These are phyloP conservation scores for Mycoemilia scoparia DNA, from an alignment of 192 early-diverging fungal genomes.

Conservation along the genomic window DNA sequence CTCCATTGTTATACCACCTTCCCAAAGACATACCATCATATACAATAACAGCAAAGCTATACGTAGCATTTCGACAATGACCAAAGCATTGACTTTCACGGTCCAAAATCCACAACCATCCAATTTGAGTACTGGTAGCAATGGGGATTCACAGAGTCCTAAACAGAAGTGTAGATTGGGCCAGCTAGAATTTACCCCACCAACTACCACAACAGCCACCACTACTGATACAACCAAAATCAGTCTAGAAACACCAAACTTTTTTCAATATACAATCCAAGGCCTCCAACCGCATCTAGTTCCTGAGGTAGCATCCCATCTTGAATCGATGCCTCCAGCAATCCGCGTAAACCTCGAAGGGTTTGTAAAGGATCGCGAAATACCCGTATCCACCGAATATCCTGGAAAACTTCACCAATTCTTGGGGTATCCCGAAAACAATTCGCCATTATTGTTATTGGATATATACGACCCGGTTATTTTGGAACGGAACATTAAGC, in stretches of 20 bases:
- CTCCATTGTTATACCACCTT: too few relatives aligned
- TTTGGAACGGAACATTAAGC: slow-evolving; percentile 4
- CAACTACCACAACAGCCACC: too few relatives aligned
- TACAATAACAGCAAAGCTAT: too few relatives aligned
- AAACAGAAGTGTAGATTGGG: too few relatives aligned
- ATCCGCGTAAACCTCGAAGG: slow-evolving; percentile 26
- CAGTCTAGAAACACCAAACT: slow-evolving; percentile 15
- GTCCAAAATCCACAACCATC: too few relatives aligned
- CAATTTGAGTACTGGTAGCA: too few relatives aligned
- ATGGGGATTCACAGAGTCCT: too few relatives aligned
- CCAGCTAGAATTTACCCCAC: too few relatives aligned
- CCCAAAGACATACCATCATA: too few relatives aligned
- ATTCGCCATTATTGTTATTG: slow-evolving; percentile 11
- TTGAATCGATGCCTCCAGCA: slow-evolving; percentile 9
- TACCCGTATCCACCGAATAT: slow-evolving; percentile 2
- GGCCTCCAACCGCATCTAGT: slow-evolving; percentile 28
- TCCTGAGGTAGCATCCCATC: slow-evolving; percentile 19
- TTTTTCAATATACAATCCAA: slow-evolving; percentile 22
- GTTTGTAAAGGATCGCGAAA: slow-evolving; percentile 16
- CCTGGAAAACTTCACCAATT: slow-evolving; percentile 9
- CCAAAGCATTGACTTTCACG: too few relatives aligned
- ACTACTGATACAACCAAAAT: too few relatives aligned
- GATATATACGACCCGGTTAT: slow-evolving; percentile 20
- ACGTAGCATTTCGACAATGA: too few relatives aligned
- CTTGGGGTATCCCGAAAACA: slow-evolving; percentile 7